These are phyloP conservation scores for Wickerhamiella brachini DNA, from an alignment of 805 yeast genomes.

Conservation along the genomic window DNA sequence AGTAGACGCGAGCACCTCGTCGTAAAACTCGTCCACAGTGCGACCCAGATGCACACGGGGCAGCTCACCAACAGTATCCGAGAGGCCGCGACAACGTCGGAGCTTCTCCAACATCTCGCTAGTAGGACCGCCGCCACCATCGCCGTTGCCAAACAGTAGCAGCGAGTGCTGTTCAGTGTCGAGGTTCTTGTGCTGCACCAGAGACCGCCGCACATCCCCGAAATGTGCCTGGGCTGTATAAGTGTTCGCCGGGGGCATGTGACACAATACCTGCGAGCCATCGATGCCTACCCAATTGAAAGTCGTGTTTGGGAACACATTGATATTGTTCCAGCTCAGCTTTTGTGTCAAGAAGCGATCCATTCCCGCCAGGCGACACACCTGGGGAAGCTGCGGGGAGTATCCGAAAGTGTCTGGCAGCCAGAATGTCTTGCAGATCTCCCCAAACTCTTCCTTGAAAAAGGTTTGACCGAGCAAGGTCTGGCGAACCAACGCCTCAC, in stretches of 20 bases:
- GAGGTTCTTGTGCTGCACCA: slow-evolving; percentile 68
- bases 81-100: slow-evolving; percentile 78
- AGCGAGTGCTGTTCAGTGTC: slow-evolving; percentile 70
- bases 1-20: slow-evolving; percentile 46
- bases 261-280: slow-evolving; percentile 84
- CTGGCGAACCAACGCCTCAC: slow-evolving; percentile 82
- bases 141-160: slow-evolving; percentile 83
- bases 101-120: slow-evolving; percentile 87
- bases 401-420: slow-evolving; percentile 96
- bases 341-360: slow-evolving; percentile 82
- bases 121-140: slow-evolving; percentile 98
- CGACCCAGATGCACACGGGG: slow-evolving; percentile 72
- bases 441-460: slow-evolving; percentile 66
- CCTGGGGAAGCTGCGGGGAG: slow-evolving; percentile 87
- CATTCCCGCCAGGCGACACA: slow-evolving; percentile 78
- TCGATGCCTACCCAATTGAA: slow-evolving; percentile 94
- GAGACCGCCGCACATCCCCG: slow-evolving; percentile 79
- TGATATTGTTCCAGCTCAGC: slow-evolving; percentile 91
- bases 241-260: slow-evolving; percentile 96
- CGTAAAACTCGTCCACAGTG: slow-evolving; percentile 70
- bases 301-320: slow-evolving; percentile 75
- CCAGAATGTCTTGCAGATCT: slow-evolving; percentile 71
- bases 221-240: slow-evolving; percentile 88
- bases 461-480: slow-evolving; percentile 82
- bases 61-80: slow-evolving; percentile 60